phyloP scores from a whole-genome alignment of 1,284 basidiomycete species.

The Erythrobasidium hasegawianum region DNA sequence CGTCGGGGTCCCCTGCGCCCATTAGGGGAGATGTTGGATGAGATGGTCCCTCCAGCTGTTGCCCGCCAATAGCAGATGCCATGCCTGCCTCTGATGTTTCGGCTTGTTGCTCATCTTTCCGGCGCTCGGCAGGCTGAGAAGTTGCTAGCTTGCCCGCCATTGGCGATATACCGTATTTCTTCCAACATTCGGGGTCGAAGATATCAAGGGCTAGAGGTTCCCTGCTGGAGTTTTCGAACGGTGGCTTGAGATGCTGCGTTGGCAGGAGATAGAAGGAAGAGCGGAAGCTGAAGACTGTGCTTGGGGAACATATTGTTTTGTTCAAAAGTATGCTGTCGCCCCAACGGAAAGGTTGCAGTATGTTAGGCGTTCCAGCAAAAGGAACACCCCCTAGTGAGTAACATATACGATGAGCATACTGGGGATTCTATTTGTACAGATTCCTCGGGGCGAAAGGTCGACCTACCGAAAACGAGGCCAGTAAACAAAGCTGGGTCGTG shows the following conservation, averaged over 20 bases:
- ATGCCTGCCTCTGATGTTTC: conserved; percentile 1
- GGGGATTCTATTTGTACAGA: too few relatives aligned
- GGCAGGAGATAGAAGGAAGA: conserved; percentile 48
- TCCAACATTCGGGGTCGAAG: conserved; percentile 37
- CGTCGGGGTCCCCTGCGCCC: neutral
- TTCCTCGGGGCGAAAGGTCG: too few relatives aligned
- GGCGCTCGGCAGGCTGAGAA: neutral
- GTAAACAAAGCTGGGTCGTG: conserved; percentile 46
- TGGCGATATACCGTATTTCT: conserved; percentile 37
- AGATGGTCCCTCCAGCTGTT: neutral
- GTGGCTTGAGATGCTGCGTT: neutral
- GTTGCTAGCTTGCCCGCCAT: conserved; percentile 31
- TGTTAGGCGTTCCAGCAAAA: conserved; percentile 48
- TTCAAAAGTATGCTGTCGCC: conserved; percentile 47
- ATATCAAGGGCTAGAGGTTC: conserved; percentile 37
- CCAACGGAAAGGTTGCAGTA: conserved; percentile 46
- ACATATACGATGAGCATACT: too few relatives aligned
- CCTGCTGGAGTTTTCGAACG: conserved; percentile 39
- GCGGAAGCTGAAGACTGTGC: conserved; percentile 47
- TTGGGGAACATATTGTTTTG: conserved; percentile 46
- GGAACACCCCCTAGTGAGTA: too few relatives aligned
- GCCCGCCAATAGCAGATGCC: neutral
- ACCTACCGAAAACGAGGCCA: conserved; percentile 47
- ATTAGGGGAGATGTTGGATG: neutral
- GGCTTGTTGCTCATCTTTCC: conserved; percentile 11